Percentiles rank a stretch among this genome's conserved stretches.
phyloP scores from a whole-genome alignment of 179 eudicot genomes.

The Spinacia oleracea region DNA sequence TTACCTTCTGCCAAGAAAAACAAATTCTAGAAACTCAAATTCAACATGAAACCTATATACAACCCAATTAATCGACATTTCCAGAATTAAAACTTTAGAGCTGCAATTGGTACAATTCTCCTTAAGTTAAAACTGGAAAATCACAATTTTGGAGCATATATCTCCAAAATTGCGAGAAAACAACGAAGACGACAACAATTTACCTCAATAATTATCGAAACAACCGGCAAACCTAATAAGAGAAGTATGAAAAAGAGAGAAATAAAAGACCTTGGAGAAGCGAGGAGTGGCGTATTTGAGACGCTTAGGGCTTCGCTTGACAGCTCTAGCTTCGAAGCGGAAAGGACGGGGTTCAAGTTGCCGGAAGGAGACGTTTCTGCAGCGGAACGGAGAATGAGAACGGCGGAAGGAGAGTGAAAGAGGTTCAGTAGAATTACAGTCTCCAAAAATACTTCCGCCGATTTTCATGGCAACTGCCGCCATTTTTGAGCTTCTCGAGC shows the following conservation, averaged over 20 bases:
- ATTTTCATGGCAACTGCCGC: constrained; percentile 29
- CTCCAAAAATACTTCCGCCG: background rate
- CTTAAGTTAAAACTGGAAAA: background rate
- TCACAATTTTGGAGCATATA: too few species aligned
- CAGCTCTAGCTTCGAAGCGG: constrained; percentile 36
- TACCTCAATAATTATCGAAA: background rate
- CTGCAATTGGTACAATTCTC: background rate
- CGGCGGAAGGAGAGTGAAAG: constrained; percentile 10
- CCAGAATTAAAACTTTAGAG: background rate
- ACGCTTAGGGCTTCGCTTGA: constrained; percentile 78
- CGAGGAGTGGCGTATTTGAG: constrained; percentile 76
- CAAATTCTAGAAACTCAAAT: background rate
- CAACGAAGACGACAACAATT: background rate
- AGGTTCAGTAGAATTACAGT: background rate
- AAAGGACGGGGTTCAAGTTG: constrained; percentile 6
- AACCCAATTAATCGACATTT: background rate
- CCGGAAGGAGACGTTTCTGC: constrained; percentile 16
- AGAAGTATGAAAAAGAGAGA: background rate
- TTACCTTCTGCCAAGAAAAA: background rate
- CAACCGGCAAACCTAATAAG: background rate
- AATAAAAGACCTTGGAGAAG: constrained; percentile 53
- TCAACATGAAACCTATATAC: background rate
- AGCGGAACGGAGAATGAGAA: constrained; percentile 13
- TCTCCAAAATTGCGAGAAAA: background rate
- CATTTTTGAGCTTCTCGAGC: constrained; percentile 22